Evolutionary conservation across 2,329 filamentous ascomycete genomes (phyloP).

Genomic region (Clarireedia monteithiana): DNA sequence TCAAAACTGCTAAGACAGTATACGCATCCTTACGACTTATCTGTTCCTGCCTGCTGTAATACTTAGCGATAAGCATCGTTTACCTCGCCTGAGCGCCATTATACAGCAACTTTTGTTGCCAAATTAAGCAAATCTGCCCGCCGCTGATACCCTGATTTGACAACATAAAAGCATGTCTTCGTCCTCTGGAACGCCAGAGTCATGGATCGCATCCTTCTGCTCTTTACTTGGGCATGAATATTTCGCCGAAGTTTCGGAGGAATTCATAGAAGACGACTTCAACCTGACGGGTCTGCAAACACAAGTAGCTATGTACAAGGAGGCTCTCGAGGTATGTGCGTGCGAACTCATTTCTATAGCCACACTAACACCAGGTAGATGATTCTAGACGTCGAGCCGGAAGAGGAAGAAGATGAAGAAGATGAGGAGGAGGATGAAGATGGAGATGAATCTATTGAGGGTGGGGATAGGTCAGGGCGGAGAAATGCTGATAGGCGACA

Average conservation of each 20-base stretch:
- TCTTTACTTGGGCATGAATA: constrained; percentile 94
- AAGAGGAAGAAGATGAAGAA: constrained; percentile 84
- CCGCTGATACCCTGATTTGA: background rate
- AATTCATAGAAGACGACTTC: constrained; percentile 99
- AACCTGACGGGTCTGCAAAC: constrained; percentile 92
- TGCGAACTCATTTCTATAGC: background rate
- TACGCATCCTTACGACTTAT: too few species aligned
- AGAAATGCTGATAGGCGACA: constrained; percentile 55
- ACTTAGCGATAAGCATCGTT: too few species aligned
- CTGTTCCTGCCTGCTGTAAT: too few species aligned
- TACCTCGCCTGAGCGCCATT: background rate
- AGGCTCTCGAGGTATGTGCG: constrained; percentile 69
- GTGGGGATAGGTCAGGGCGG: constrained; percentile 43
- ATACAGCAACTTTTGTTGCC: too few species aligned
- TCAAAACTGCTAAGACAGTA: background rate
- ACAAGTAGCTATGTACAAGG: constrained; percentile 98
- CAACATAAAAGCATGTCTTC: constrained; percentile 25
- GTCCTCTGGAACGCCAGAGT: constrained; percentile 48
- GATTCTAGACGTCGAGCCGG: constrained; percentile 96
- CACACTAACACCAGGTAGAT: constrained; percentile 46
- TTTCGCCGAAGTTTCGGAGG: constrained; percentile 96
- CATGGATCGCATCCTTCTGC: constrained; percentile 98
- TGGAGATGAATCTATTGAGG: constrained; percentile 59
- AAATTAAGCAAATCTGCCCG: too few species aligned
- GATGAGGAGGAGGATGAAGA: constrained; percentile 62